Base-by-base conservation (phyloP, 306 rosid genomes). In the Malus sieversii region DNA sequence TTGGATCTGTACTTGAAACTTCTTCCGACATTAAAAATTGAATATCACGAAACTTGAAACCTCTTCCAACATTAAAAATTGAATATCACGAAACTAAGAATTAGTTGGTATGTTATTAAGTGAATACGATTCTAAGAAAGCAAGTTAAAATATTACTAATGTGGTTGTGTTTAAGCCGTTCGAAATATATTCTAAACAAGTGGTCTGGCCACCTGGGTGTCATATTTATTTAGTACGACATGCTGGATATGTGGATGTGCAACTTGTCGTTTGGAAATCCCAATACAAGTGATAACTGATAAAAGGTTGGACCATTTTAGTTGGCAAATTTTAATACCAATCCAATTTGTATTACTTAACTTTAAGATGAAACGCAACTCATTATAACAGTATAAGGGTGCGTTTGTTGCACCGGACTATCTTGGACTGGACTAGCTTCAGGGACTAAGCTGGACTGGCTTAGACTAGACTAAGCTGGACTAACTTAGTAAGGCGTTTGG, bases 231-330 rank as follows among this genome's bases (percentile, higher is more conserved):
- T 16, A 0, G 3, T 32, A 64, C 14, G 1, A 18, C 68, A 32
- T 64, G 23, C 18, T 11, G 18, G 48, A 18, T 10, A 10, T 66
- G 15, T 35, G 51, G 8, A 0, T 33, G 11, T 19, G 70, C 46
- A 66, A 65, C 48, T 33, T 35, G 70, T n/a, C 51, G 8, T 20
- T 66, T 35, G 48, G 70, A 66, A 33, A 66, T 19, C 25, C 16
- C 8, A 8, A 19, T 27, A 66, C 11, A 10, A 19, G 4, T 32
- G n/a, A 38, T 10, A 22, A 35, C 40, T 35, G 40, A 35, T 35
- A 59, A 25, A 73, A 6, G 35, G 23, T 10, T n/a, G 82, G 67
- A 53, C 73, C 77, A 65, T 18, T 71, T 44, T 40, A 52, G 71
- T 53, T 72, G 77, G 66, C 52, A 38, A 40, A 14, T 30, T 78